Percentiles rank a stretch among this genome's conserved stretches.
phyloP scores from a whole-genome alignment of 2,329 filamentous ascomycete species.

The Tolypocladium inflatum region DNA sequence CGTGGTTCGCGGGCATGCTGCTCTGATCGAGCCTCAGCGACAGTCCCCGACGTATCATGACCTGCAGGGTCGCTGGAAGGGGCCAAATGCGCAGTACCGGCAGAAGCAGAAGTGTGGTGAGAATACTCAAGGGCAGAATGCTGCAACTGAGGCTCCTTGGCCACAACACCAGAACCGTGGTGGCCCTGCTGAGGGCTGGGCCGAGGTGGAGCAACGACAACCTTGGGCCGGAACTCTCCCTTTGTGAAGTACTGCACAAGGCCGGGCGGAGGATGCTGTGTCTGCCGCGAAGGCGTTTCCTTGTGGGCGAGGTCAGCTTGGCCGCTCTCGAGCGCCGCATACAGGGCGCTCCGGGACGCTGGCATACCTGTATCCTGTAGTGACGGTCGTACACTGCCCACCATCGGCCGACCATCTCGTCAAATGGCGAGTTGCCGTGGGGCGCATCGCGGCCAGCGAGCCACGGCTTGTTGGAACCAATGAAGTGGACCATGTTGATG shows the following conservation, averaged over 20 bases:
- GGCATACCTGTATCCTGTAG: slow-evolving; percentile 49
- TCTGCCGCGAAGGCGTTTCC: slow-evolving; percentile 9
- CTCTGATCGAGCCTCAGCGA: background rate
- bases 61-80: background rate
- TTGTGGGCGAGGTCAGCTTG: slow-evolving; percentile 1
- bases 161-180: background rate
- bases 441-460: slow-evolving; percentile 48
- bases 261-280: slow-evolving; percentile 14
- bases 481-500: slow-evolving; percentile 91
- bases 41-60: too few species aligned
- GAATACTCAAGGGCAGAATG: background rate
- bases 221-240: slow-evolving; percentile 38
- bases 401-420: slow-evolving; percentile 80
- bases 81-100: background rate
- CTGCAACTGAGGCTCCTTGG: background rate
- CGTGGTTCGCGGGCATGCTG: background rate
- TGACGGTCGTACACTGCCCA: slow-evolving; percentile 92
- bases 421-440: slow-evolving; percentile 55
- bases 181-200: background rate
- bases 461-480: slow-evolving; percentile 89
- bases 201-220: slow-evolving; percentile 8
- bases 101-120: background rate
- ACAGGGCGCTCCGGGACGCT: background rate
- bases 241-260: slow-evolving; percentile 44
- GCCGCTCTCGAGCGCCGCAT: background rate